Conservation (phyloP, 148 eudicot species). For the Silene latifolia region DNA sequence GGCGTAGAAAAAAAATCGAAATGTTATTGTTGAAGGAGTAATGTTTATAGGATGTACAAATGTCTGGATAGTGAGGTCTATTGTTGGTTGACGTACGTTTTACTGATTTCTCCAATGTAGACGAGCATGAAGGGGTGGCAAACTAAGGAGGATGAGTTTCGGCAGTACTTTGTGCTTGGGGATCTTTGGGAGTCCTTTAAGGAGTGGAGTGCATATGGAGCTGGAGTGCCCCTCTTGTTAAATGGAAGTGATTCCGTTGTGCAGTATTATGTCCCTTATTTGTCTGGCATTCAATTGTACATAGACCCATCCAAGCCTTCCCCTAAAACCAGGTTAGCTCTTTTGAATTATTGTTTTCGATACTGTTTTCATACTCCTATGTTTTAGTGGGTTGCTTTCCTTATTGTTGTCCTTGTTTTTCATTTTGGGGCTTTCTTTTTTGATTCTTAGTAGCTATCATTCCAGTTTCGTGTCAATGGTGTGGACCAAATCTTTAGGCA, state of each 20-base stretch:
- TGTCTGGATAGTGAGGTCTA: neutral
- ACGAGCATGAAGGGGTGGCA: slow-evolving; percentile 59
- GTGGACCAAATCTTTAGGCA: neutral
- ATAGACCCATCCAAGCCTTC: slow-evolving; percentile 51
- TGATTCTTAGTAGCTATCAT: neutral
- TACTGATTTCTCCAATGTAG: slow-evolving; percentile 29
- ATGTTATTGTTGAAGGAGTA: neutral
- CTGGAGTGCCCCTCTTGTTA: slow-evolving; percentile 82
- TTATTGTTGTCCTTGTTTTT: neutral
- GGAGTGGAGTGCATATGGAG: slow-evolving; percentile 97
- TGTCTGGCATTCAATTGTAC: slow-evolving; percentile 86
- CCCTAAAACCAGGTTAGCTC: slow-evolving; percentile 45
- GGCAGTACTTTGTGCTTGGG: slow-evolving; percentile 71
- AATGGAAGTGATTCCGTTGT: slow-evolving; percentile 74
- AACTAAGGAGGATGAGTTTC: slow-evolving; percentile 43
- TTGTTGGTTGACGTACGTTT: neutral
- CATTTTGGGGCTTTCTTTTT: neutral
- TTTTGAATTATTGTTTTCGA: neutral
- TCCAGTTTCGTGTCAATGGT: neutral
- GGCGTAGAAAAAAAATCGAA: neutral
- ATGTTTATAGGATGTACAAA: neutral
- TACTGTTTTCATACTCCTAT: neutral
- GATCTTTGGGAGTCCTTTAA: slow-evolving; percentile 93
- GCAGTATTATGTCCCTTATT: slow-evolving; percentile 91
- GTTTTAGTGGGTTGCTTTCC: neutral